phyloP scores from a whole-genome alignment of 768 basidiomycete genomes.

The Fomitopsis serialis region DNA sequence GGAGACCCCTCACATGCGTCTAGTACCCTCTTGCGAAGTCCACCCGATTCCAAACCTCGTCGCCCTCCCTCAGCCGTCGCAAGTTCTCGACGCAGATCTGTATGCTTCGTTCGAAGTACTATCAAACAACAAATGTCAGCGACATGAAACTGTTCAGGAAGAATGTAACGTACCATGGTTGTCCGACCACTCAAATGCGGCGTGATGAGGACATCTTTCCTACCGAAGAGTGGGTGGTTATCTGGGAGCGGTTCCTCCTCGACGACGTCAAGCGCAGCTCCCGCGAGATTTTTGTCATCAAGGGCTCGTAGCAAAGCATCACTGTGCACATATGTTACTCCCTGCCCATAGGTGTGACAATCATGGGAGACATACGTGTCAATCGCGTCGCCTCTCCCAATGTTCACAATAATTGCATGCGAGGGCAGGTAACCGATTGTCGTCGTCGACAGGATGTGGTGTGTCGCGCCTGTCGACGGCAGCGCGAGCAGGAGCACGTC shows the following conservation, averaged over 20 bases:
- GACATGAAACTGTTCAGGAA: no score
- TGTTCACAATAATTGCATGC: not conserved
- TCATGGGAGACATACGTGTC: not conserved
- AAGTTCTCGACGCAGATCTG: no score
- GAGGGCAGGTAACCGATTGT: not conserved
- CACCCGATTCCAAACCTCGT: no score
- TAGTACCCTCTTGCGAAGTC: no score
- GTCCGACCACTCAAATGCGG: slow-evolving; percentile 7
- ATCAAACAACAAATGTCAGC: not conserved
- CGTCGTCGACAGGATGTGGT: not conserved
- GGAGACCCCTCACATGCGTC: no score
- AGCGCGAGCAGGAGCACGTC: not conserved
- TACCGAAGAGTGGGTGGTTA: slow-evolving; percentile 8
- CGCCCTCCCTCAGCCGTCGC: no score
- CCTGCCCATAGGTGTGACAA: no score
- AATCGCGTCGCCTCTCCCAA: not conserved
- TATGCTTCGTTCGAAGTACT: not conserved
- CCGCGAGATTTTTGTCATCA: slow-evolving; percentile 7
- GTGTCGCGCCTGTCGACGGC: not conserved
- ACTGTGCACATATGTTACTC: not conserved
- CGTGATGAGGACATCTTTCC: slow-evolving; percentile 10
- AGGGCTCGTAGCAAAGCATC: slow-evolving; percentile 6
- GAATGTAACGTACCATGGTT: not conserved
- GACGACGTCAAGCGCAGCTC: slow-evolving; percentile 9
- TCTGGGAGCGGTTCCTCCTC: slow-evolving; percentile 9